phyloP scores from a whole-genome alignment of 345 rosid species.

The Cardiospermum halicacabum region DNA sequence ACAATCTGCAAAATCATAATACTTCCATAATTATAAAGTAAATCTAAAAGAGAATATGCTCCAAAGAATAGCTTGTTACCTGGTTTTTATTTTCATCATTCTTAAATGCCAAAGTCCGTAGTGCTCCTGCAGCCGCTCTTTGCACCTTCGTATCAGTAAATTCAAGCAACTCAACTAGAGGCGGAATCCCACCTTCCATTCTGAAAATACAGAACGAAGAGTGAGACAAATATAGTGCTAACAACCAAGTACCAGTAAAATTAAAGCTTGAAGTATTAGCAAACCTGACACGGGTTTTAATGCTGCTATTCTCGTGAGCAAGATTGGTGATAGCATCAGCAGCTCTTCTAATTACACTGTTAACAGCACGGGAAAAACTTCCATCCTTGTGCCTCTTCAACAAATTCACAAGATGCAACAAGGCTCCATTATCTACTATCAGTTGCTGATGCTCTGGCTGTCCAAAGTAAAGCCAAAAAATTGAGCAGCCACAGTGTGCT shows the following conservation, averaged over 20 bases:
- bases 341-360: slow-evolving; percentile 90
- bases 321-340: slow-evolving; percentile 99
- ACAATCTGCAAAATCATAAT: slow-evolving; percentile 67
- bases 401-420: slow-evolving; percentile 73
- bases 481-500: slow-evolving; percentile 9
- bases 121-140: slow-evolving; percentile 98
- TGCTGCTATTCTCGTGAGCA: slow-evolving; percentile 95
- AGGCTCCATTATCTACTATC: slow-evolving; percentile 89
- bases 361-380: slow-evolving; percentile 63
- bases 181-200: slow-evolving; percentile 94
- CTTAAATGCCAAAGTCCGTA: slow-evolving; percentile 94
- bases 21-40: slow-evolving; percentile 9
- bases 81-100: slow-evolving; percentile 91
- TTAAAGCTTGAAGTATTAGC: slow-evolving; percentile 20
- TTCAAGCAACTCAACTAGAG: slow-evolving; percentile 91
- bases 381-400: slow-evolving; percentile 68
- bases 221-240: slow-evolving; percentile 14
- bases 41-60: slow-evolving; percentile 13
- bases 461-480: slow-evolving; percentile 26
- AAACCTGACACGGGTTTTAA: slow-evolving; percentile 95
- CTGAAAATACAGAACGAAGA: slow-evolving; percentile 36
- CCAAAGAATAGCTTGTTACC: slow-evolving; percentile 34
- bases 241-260: slow-evolving; percentile 9
- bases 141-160: slow-evolving; percentile 85
- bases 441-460: slow-evolving; percentile 99